A percentile compares a stretch with the other conserved stretches of the same genome.
Conservation (phyloP, 768 basidiomycete species). For the Scleroderma citrinum region DNA sequence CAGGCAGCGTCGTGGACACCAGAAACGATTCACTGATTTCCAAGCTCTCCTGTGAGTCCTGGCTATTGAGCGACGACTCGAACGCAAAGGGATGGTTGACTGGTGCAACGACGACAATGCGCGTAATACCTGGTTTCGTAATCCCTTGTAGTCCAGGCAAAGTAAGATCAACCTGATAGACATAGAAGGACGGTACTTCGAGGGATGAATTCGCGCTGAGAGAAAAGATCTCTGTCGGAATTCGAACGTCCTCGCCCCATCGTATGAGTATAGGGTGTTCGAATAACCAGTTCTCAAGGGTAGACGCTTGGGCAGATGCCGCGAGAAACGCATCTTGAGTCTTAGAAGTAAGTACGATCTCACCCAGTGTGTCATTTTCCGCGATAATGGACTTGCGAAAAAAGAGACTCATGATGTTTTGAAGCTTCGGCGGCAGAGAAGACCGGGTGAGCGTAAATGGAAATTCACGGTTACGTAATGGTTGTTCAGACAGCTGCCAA, state of each 20-base stretch:
- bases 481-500: too few relatives aligned
- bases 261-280: slow-evolving; percentile 43
- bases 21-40: slow-evolving; percentile 76
- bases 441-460: too few relatives aligned
- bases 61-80: slow-evolving; percentile 8
- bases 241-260: slow-evolving; percentile 37
- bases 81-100: slow-evolving; percentile 9
- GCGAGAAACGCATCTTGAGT: slow-evolving; percentile 43
- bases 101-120: slow-evolving; percentile 42
- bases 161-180: slow-evolving; percentile 51
- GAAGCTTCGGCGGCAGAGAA: too few relatives aligned
- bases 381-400: slow-evolving; percentile 22
- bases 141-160: slow-evolving; percentile 75
- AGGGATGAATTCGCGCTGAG: slow-evolving; percentile 10
- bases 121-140: slow-evolving; percentile 42
- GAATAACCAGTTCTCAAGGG: slow-evolving; percentile 41
- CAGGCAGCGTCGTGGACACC: slow-evolving; percentile 41
- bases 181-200: slow-evolving; percentile 16
- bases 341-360: slow-evolving; percentile 48
- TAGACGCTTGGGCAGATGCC: slow-evolving; percentile 29
- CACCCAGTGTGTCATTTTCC: slow-evolving; percentile 24
- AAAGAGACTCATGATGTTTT: slow-evolving; percentile 32
- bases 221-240: slow-evolving; percentile 17
- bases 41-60: slow-evolving; percentile 34
- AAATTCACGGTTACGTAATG: too few relatives aligned